These are phyloP conservation scores for Boletus eberwhitei DNA, from an alignment of 768 basidiomycete genomes.

Conservation along the genomic window DNA sequence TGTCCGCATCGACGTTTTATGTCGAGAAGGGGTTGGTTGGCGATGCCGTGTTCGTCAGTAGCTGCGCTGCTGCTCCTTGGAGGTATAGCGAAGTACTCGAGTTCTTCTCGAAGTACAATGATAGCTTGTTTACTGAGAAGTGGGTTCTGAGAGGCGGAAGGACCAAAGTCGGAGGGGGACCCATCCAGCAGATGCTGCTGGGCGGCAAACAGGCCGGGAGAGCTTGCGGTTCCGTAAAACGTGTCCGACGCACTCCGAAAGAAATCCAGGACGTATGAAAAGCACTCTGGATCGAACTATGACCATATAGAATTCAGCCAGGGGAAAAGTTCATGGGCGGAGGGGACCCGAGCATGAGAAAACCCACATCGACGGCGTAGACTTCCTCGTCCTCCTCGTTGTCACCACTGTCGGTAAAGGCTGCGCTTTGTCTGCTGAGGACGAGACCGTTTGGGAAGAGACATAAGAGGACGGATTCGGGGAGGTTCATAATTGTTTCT, in stretches of 20 bases:
- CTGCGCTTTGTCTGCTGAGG: conserved; percentile 79
- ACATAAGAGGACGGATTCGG: conserved; percentile 94
- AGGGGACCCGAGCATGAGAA: conserved; percentile 7
- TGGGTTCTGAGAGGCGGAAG: conserved; percentile 79
- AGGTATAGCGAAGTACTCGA: conserved; percentile 98
- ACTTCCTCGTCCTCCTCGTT: conserved; percentile 85
- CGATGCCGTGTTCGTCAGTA: conserved; percentile 76
- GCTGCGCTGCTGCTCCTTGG: conserved; percentile 57
- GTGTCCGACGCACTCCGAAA: conserved; percentile 83
- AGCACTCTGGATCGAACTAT: conserved; percentile 97
- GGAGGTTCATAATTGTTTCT: conserved; percentile 97
- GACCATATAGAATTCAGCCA: conserved; percentile 1
- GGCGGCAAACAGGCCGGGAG: conserved; percentile 71
- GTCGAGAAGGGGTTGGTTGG: conserved; percentile 72
- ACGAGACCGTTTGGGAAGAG: conserved; percentile 97
- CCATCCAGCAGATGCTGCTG: conserved; percentile 78
- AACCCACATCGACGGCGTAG: conserved; percentile 92
- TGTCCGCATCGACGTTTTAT: conserved; percentile 86
- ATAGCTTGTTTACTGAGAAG: conserved; percentile 95
- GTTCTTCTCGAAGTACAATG: conserved; percentile 95
- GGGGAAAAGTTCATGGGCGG: background rate
- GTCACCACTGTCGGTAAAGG: conserved; percentile 69
- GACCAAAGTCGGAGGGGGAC: conserved; percentile 53
- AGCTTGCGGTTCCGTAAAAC: conserved; percentile 83
- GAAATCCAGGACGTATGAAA: conserved; percentile 89